These are phyloP conservation scores for Fraxinus cuspidata DNA, from an alignment of 257 asterid genomes.

Conservation along the genomic window DNA sequence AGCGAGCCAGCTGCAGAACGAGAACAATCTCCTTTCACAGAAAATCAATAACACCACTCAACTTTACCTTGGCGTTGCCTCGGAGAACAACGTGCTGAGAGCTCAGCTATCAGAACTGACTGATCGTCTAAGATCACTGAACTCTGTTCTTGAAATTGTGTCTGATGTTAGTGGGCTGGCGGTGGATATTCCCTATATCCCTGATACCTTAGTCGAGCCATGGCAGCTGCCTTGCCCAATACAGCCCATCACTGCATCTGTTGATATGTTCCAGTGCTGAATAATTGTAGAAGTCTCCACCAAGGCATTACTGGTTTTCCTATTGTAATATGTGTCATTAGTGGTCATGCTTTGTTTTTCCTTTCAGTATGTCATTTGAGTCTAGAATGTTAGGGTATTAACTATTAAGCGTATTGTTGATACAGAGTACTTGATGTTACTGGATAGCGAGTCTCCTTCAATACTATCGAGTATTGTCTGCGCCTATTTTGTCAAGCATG, in stretches of 20 bases:
- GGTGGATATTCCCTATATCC: constrained; percentile 72
- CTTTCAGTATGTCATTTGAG: constrained; percentile 4
- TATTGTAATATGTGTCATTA: neutral
- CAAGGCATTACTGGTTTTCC: neutral
- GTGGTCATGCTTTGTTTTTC: neutral
- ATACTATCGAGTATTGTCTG: too few species aligned
- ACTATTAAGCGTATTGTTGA: too few species aligned
- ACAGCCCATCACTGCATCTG: constrained; percentile 62
- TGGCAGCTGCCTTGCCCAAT: constrained; percentile 83
- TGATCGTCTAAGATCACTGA: constrained; percentile 65
- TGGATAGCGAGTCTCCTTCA: neutral
- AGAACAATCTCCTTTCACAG: constrained; percentile 47
- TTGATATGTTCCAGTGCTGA: constrained; percentile 54
- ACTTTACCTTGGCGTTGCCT: constrained; percentile 43
- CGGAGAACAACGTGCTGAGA: constrained; percentile 69
- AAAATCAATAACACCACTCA: constrained; percentile 49
- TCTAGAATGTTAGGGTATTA: neutral
- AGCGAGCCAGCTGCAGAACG: constrained; percentile 44
- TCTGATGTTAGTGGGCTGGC: constrained; percentile 68
- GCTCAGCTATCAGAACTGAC: constrained; percentile 77
- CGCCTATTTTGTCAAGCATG: neutral
- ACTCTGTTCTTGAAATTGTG: constrained; percentile 58
- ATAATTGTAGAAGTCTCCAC: neutral
- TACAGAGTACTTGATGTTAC: too few species aligned
- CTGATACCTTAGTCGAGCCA: constrained; percentile 64